Evolutionary conservation across 768 basidiomycete species (phyloP).

Genomic region (Russula foetens): DNA sequence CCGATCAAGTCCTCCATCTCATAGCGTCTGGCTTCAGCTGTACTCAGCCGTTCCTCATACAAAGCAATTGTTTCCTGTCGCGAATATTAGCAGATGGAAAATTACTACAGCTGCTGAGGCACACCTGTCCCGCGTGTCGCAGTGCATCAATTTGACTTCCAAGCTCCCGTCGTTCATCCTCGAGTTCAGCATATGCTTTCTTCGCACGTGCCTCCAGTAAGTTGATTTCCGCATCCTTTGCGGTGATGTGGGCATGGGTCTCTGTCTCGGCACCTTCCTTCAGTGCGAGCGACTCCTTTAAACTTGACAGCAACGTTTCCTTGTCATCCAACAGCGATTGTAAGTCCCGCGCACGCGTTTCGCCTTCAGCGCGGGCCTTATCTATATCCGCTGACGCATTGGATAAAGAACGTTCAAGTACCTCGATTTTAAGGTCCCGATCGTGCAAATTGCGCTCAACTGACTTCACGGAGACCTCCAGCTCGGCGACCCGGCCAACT

Average conservation of each 20-base stretch:
- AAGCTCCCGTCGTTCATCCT: conserved; percentile 59
- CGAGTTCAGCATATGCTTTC: conserved; percentile 38
- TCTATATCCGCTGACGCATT: conserved; percentile 36
- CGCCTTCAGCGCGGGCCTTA: conserved; percentile 38
- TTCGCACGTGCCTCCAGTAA: conserved; percentile 42
- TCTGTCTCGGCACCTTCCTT: conserved; percentile 45
- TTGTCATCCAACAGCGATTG: conserved; percentile 39
- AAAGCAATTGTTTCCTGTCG: conserved; percentile 85
- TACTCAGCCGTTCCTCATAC: conserved; percentile 82
- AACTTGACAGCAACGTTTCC: conserved; percentile 35
- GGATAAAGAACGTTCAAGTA: conserved; percentile 38
- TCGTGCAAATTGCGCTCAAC: conserved; percentile 38
- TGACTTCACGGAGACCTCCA: conserved; percentile 36
- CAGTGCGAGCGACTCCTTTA: conserved; percentile 46
- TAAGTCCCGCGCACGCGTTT: conserved; percentile 35
- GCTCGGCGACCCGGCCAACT: conserved; percentile 31
- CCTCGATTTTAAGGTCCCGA: conserved; percentile 37
- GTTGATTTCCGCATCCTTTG: conserved; percentile 55
- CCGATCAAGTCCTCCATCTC: conserved; percentile 65
- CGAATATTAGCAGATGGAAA: conserved; percentile 3
- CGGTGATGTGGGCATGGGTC: conserved; percentile 40
- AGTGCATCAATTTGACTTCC: conserved; percentile 74
- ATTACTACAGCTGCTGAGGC: conserved; percentile 13
- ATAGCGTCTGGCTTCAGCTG: conserved; percentile 61
- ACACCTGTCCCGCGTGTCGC: conserved; percentile 79